Conservation (phyloP, 495 filamentous ascomycete genomes). For the Chlorociboria aeruginascens region DNA sequence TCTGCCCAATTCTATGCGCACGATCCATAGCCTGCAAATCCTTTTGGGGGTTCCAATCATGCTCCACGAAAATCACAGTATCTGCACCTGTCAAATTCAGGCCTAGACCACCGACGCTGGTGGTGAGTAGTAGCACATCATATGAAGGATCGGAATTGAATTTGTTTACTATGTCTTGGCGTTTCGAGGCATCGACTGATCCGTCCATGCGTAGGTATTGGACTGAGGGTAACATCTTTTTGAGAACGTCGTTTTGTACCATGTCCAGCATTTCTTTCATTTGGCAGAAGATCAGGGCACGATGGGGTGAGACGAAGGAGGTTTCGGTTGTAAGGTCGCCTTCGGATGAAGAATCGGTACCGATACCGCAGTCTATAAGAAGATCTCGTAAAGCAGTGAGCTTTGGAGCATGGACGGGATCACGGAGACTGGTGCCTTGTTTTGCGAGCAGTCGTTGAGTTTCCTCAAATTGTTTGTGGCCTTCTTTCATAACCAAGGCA, state of each 20-base stretch:
- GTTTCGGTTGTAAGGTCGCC: conserved; percentile 52
- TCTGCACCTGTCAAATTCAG: conserved; percentile 95
- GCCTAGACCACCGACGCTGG: conserved; percentile 86
- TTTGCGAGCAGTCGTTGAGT: conserved; percentile 60
- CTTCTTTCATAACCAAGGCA: conserved; percentile 86
- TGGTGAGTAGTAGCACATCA: conserved; percentile 85
- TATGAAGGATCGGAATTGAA: conserved; percentile 97
- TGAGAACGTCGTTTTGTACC: conserved; percentile 84
- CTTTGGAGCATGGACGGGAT: conserved; percentile 84
- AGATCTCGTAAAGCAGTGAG: conserved; percentile 80
- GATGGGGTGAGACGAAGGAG: conserved; percentile 76
- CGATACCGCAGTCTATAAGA: conserved; percentile 91
- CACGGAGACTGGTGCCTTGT: conserved; percentile 65
- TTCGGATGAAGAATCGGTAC: conserved; percentile 45
- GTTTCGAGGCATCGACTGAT: conserved; percentile 73
- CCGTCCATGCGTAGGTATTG: conserved; percentile 88
- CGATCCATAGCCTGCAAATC: conserved; percentile 99
- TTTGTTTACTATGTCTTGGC: conserved; percentile 94
- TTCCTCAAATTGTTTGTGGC: conserved; percentile 79
- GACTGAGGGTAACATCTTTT: conserved; percentile 72
- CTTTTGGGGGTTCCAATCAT: conserved; percentile 99
- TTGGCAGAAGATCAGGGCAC: conserved; percentile 94
- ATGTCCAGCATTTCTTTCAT: conserved; percentile 99
- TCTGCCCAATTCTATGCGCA: conserved; percentile 95
- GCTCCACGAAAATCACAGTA: conserved; percentile 98